Percentiles rank a stretch among this genome's conserved stretches.
phyloP scores from a whole-genome alignment of 768 basidiomycete genomes.

The Coprinopsis sp. region DNA sequence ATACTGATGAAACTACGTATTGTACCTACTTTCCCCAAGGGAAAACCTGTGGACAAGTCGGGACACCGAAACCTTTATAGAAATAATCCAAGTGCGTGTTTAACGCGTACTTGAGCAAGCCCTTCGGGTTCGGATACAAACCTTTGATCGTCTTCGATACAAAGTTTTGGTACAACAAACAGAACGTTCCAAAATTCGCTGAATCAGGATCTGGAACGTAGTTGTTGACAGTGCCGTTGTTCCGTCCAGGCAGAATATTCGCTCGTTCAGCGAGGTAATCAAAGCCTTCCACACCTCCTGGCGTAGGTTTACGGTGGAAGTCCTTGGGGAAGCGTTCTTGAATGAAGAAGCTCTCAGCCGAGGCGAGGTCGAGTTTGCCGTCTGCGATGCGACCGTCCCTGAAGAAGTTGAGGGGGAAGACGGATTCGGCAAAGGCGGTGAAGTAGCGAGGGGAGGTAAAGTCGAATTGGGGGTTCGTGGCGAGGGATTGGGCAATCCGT shows the following conservation, averaged over 20 bases:
- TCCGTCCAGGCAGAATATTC: conserved; percentile 15
- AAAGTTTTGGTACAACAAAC: conserved; percentile 15
- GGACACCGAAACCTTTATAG: background rate
- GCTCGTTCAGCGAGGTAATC: conserved; percentile 1
- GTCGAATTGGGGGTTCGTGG: conserved; percentile 17
- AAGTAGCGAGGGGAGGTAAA: conserved; percentile 17
- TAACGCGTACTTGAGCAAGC: conserved; percentile 9
- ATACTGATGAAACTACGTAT: too few species aligned
- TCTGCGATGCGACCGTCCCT: conserved; percentile 15
- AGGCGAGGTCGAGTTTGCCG: conserved; percentile 6
- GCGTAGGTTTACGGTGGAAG: conserved; percentile 12
- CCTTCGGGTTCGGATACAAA: conserved; percentile 18
- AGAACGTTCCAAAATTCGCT: conserved; percentile 10
- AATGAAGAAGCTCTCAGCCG: conserved; percentile 18
- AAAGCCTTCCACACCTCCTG: conserved; percentile 4
- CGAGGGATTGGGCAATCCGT: conserved; percentile 18
- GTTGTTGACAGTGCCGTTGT: conserved; percentile 10
- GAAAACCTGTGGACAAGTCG: conserved; percentile 11
- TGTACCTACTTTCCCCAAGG: too few species aligned
- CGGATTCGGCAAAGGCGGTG: conserved; percentile 17
- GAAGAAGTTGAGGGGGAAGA: conserved; percentile 16
- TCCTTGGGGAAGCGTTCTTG: conserved; percentile 14
- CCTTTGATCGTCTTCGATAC: conserved; percentile 11
- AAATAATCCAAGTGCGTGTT: conserved; percentile 13
- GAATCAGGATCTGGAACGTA: conserved; percentile 12